Base-by-base conservation (phyloP, 2,329 filamentous ascomycete genomes). In the Aureobasidium sp. region DNA sequence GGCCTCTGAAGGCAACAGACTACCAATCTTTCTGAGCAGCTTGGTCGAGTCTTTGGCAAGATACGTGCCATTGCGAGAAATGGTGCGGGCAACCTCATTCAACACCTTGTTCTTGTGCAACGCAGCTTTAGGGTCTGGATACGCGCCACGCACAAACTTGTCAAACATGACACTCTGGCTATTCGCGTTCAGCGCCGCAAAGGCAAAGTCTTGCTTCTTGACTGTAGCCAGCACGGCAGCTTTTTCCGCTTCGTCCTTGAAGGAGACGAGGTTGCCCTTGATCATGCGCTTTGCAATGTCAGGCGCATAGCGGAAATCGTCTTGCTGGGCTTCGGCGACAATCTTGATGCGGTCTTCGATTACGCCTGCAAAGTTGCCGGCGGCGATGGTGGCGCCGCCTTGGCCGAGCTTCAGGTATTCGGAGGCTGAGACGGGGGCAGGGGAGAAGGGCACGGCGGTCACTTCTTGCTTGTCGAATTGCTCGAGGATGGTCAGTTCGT, bases 1-100 rank as follows among this genome's bases (percentile, higher is more conserved):
- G 9, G 45, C 55, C 41, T 63, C 53, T 34, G 62, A 53, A 17
- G 62, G 62, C 55, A 63, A 55, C 7, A 63, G 20, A 27, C 55
- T 63, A 31, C 62, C 45, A 17, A 68, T 70, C 68, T 75, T 72
- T 37, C 65, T 66, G 42, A 74, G 52, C 55, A 76, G 71, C 57
- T 62, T 69, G 12, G 68, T 67, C 1, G 69, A 64, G 68, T 74
- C 70, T n/a, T 64, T 63, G 5, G 20, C 34, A 22, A 69, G 61
- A 39, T 69, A 71, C 6, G 68, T 70, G 5, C 57, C 42, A 61
- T 71, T 71, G 65, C 60, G 63, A 56, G 65, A 48, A 17, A 65
- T 62, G 57, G 63, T 63, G n/a, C 44, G 58, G 12, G 62, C 64
- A 27, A 71, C 61, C 11, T 64, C 45, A 44, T 71, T 67, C 49